Base-by-base conservation (phyloP, 345 rosid genomes). In the Combretum micranthum region DNA sequence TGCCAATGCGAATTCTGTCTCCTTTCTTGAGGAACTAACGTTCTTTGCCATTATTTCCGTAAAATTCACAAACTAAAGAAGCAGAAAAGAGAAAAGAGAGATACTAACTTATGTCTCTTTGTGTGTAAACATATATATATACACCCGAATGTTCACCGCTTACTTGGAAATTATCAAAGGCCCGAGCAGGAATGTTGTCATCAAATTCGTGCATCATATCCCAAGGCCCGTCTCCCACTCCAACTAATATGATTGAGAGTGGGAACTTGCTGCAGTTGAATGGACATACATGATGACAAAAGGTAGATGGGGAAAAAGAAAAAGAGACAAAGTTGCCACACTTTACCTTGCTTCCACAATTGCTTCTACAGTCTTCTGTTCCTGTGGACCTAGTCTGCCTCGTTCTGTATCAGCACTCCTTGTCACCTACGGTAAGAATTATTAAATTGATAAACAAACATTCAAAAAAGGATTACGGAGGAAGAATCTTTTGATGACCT, bases 161-260 rank as follows among this genome's bases (percentile, higher is more conserved):
- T 65, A 67, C 86, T 72, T 81, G 86, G 63, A 81, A 81, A 45
- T 81, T 81, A 55, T 81, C 86, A 39, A 81, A 81, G 44, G 72
- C 79, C 43, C 86, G 73, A 61, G 83, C 64, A 64, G 83, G 83
- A 64, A 81, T 77, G 52, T 81, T 81, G 60, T 81, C 83, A 56
- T 81, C 83, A 51, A 81, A 81, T 68, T 77, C 76, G 26, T 62
- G 77, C 86, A 81, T 81, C 77, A 81, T 71, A 58, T 81, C 83
- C 86, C 86, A 80, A 2, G 86, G 86, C 15, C 86, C 86, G 49
- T 80, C 86, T 20, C 86, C 86, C 32, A 81, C 86, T 11, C 86
- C 86, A 5, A 78, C 86, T 52, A 81, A 46, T 32, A 78, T 66
- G 55, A 81, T 81, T 4, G 86, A 77, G 20, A 81, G 69, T 19